phyloP scores from a whole-genome alignment of 495 filamentous ascomycete species.

The Antarctomyces pellizariae region DNA sequence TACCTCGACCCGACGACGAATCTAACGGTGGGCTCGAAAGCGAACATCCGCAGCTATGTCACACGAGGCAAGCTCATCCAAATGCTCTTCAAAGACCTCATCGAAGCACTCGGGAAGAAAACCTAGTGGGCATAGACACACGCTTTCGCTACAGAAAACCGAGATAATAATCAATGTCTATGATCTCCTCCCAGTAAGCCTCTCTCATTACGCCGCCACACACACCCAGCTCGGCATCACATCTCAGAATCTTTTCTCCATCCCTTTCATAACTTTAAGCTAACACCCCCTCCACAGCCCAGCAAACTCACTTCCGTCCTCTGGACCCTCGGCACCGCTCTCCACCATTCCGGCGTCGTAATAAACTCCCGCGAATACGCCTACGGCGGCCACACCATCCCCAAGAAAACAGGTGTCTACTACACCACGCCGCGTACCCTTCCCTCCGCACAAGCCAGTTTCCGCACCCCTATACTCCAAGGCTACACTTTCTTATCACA shows the following conservation, averaged over 20 bases:
- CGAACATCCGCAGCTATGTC: not conserved
- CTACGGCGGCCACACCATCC: slow-evolving; percentile 53
- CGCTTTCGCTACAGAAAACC: slow-evolving; percentile 37
- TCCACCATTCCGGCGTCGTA: slow-evolving; percentile 61
- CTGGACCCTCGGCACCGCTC: slow-evolving; percentile 46
- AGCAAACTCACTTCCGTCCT: slow-evolving; percentile 41
- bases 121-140: slow-evolving; percentile 23
- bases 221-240: not conserved
- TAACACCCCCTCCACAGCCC: slow-evolving; percentile 20
- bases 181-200: slow-evolving; percentile 44
- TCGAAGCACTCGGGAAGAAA: slow-evolving; percentile 15
- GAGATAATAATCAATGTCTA: slow-evolving; percentile 62
- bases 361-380: slow-evolving; percentile 58
- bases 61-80: slow-evolving; percentile 15
- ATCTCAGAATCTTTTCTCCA: slow-evolving; percentile 1
- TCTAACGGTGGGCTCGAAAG: too few relatives aligned
- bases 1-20: too few relatives aligned
- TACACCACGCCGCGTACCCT: slow-evolving; percentile 43
- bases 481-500: slow-evolving; percentile 41
- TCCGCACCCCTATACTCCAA: slow-evolving; percentile 41
- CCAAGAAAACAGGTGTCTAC: slow-evolving; percentile 49
- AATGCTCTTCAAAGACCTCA: slow-evolving; percentile 14
- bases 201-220: slow-evolving; percentile 1
- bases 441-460: slow-evolving; percentile 52
- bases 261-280: slow-evolving; percentile 1